These are phyloP conservation scores for Aspergillus neotritici DNA, from an alignment of 2,329 filamentous ascomycete genomes.

Conservation along the genomic window DNA sequence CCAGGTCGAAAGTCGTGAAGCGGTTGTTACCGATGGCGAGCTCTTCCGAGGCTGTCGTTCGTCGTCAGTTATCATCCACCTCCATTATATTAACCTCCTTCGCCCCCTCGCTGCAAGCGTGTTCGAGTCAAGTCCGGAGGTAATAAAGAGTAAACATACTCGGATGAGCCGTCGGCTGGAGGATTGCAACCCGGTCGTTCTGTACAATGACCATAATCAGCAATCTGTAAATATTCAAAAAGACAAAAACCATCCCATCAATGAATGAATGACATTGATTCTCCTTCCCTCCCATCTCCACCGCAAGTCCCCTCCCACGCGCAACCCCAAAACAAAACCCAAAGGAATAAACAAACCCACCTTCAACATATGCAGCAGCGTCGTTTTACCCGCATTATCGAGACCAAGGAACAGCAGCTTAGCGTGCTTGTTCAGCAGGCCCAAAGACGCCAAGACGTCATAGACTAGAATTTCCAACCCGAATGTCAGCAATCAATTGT, in stretches of 20 bases:
- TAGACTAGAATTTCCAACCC: constrained; percentile 56
- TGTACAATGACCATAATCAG: constrained; percentile 31
- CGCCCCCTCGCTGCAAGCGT: not conserved
- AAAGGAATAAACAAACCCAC: constrained; percentile 46
- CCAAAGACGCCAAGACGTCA: constrained; percentile 80
- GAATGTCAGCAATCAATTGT: constrained; percentile 5
- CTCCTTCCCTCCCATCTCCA: not conserved
- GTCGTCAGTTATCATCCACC: constrained; percentile 5
- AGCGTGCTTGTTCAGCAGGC: constrained; percentile 90
- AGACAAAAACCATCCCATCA: not conserved
- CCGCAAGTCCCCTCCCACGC: constrained; percentile 1
- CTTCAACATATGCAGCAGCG: constrained; percentile 92
- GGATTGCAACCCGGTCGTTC: constrained; percentile 89
- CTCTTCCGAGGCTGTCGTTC: constrained; percentile 71
- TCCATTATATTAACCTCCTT: not conserved
- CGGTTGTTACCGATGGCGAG: constrained; percentile 87
- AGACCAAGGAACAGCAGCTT: constrained; percentile 91
- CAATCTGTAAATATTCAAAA: not conserved
- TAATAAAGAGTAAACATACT: constrained; percentile 53
- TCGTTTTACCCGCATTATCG: constrained; percentile 93
- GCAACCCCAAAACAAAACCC: not conserved
- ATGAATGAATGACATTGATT: not conserved
- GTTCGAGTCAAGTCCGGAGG: not conserved
- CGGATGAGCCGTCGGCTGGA: constrained; percentile 85
- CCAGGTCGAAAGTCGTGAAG: constrained; percentile 91